A percentile compares a stretch with the other conserved stretches of the same genome.
Conservation (phyloP, 441 rosid species). For the Corymbia citriodora region DNA sequence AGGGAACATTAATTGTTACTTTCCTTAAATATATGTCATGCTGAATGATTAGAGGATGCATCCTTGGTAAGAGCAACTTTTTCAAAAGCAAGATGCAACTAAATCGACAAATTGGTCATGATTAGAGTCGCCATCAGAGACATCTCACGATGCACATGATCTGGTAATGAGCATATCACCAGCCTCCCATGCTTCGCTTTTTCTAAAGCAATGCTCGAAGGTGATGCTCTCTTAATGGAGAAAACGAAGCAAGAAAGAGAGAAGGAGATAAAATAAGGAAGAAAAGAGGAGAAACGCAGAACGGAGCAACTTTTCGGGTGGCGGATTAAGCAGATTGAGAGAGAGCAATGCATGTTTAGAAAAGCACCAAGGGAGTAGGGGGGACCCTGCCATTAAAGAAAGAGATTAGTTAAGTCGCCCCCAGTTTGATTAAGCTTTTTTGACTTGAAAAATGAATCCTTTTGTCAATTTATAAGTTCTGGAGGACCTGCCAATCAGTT, state of each 20-base stretch:
- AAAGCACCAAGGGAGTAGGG: not conserved
- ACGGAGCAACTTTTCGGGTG: not conserved
- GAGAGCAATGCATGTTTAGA: not conserved
- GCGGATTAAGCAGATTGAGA: not conserved
- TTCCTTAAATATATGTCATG: not conserved
- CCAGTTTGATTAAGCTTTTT: not conserved
- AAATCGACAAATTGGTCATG: not conserved
- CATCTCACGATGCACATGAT: not conserved
- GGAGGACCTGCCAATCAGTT: not conserved
- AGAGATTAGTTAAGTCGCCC: not conserved
- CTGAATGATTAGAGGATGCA: not conserved
- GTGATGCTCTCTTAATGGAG: not conserved
- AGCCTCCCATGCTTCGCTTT: not conserved
- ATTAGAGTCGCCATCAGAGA: not conserved
- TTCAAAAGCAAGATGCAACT: not conserved
- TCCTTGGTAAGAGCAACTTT: not conserved
- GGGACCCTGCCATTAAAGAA: not conserved
- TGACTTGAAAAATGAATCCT: not conserved
- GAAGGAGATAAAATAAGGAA: not conserved
- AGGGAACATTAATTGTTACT: not conserved
- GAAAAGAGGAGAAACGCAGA: not conserved
- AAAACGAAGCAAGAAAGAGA: not conserved
- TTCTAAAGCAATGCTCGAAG: not conserved
- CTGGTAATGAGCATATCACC: not conserved
- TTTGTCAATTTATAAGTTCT: not conserved